Base-by-base conservation (phyloP, 139 green algal species). In the Coelastrella sp. region DNA sequence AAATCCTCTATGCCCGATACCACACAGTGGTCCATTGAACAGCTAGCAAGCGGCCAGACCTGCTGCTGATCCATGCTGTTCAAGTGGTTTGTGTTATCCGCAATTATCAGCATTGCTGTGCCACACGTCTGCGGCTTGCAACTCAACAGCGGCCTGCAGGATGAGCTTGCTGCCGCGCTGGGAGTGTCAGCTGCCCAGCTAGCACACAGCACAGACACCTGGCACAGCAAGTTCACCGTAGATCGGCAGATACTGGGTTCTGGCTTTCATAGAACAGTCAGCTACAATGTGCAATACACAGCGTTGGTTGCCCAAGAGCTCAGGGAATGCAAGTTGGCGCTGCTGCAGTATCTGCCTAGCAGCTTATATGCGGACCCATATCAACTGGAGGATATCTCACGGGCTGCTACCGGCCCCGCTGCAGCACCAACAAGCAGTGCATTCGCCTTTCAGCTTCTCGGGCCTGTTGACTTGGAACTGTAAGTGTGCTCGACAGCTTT, bases 361-460 rank as follows among this genome's bases (percentile, higher is more conserved):
- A 78, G 84, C 68, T 22, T 89, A 11, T 89, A 61, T 89, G 84
- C 84, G 71, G 84, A 89, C 84, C 84, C 84, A 17, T 89, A 89
- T 64, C 84, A 89, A 57, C 23, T 89, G 54, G 68, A 89, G 19
- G 84, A 89, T 68, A 23, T 88, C 4, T 3, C 32, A 22, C 47
- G 68, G 68, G 76, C 68, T 65, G 59, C 16, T 4, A 13, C 3
- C 80, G 71, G 80, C 58, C 8, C 19, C 60, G 0, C 3, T 7
- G 82, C 32, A 74, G 32, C 7, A 54, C 57, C 17, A 7, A 6
- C 64, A 19, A 64, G 5, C 0, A 16, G 4, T 56, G 32, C 32
- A 47, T 80, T 47, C 10, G 47, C 6, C 6, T 89, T 89, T 11
- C 68, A 81, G 68, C 68, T 89, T 7, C 19, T 89, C 5, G 84